Conservation (phyloP, 2,329 filamentous ascomycete species). For the Calonectria multiphialidica region DNA sequence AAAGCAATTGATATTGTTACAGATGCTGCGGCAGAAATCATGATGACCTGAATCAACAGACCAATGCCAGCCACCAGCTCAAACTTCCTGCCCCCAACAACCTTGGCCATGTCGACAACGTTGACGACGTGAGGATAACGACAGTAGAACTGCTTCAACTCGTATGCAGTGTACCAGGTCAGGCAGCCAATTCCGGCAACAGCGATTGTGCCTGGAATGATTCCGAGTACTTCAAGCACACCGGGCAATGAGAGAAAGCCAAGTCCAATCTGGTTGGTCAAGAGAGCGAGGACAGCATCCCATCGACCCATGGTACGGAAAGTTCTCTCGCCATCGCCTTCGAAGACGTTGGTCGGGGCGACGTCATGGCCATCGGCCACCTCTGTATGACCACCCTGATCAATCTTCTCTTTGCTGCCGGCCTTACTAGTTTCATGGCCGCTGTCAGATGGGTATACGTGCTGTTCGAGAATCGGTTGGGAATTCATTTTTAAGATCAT, state of each 20-base stretch:
- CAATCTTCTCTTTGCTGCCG: neutral
- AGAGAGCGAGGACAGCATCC: slow-evolving; percentile 41
- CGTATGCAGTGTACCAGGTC: slow-evolving; percentile 67
- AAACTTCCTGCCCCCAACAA: slow-evolving; percentile 55
- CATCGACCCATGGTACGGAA: slow-evolving; percentile 43
- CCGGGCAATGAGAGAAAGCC: slow-evolving; percentile 75
- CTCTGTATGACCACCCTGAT: neutral
- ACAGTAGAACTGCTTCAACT: slow-evolving; percentile 73
- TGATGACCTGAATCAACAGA: slow-evolving; percentile 78
- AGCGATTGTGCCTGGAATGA: slow-evolving; percentile 75
- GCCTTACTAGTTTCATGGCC: neutral
- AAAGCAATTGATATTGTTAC: slow-evolving; percentile 74
- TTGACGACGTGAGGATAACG: slow-evolving; percentile 76
- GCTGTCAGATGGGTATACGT: neutral
- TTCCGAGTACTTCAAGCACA: slow-evolving; percentile 75
- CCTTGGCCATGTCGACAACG: slow-evolving; percentile 75
- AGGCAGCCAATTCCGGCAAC: slow-evolving; percentile 74
- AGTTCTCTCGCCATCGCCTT: neutral
- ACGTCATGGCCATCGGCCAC: neutral
- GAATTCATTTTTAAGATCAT: neutral
- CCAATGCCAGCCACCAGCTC: slow-evolving; percentile 59
- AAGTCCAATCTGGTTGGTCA: slow-evolving; percentile 46
- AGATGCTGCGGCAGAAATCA: slow-evolving; percentile 75
- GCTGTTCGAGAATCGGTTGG: neutral
- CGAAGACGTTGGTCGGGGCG: neutral